Evolutionary conservation across 805 yeast species (phyloP).

Genomic region (Geotrichum ghanense): DNA sequence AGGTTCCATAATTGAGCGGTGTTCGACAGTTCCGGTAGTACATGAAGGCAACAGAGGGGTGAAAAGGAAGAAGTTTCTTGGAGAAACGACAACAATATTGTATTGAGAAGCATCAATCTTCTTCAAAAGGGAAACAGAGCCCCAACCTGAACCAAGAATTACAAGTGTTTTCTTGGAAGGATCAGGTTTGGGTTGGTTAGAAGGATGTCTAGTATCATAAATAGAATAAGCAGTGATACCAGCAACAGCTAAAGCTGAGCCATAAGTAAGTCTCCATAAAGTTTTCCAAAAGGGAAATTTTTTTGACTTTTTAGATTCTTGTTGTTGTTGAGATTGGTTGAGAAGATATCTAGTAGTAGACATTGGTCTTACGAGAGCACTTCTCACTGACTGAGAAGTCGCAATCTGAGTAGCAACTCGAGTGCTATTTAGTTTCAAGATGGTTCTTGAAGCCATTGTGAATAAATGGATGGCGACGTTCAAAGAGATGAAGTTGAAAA

Average conservation of each 20-base stretch:
- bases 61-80: slow-evolving; percentile 89
- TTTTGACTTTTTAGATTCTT: slow-evolving; percentile 5
- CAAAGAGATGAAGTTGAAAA: too few relatives aligned
- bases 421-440: not conserved
- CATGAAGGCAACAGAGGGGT: slow-evolving; percentile 94
- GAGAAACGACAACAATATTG: slow-evolving; percentile 83
- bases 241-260: slow-evolving; percentile 39
- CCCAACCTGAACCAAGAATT: slow-evolving; percentile 79
- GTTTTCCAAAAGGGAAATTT: slow-evolving; percentile 24
- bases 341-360: not conserved
- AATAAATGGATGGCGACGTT: too few relatives aligned
- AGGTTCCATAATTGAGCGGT: slow-evolving; percentile 87
- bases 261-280: slow-evolving; percentile 39
- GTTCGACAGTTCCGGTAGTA: slow-evolving; percentile 86
- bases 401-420: too few relatives aligned
- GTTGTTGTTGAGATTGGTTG: not conserved
- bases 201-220: slow-evolving; percentile 27
- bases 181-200: slow-evolving; percentile 33
- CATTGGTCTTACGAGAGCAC: not conserved
- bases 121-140: slow-evolving; percentile 74
- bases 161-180: slow-evolving; percentile 64
- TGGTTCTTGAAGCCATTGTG: not conserved
- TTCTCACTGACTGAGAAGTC: too few relatives aligned
- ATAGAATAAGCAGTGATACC: slow-evolving; percentile 49
- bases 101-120: slow-evolving; percentile 76